Base-by-base conservation (phyloP, 495 filamentous ascomycete species). In the Oidiodendron maius region DNA sequence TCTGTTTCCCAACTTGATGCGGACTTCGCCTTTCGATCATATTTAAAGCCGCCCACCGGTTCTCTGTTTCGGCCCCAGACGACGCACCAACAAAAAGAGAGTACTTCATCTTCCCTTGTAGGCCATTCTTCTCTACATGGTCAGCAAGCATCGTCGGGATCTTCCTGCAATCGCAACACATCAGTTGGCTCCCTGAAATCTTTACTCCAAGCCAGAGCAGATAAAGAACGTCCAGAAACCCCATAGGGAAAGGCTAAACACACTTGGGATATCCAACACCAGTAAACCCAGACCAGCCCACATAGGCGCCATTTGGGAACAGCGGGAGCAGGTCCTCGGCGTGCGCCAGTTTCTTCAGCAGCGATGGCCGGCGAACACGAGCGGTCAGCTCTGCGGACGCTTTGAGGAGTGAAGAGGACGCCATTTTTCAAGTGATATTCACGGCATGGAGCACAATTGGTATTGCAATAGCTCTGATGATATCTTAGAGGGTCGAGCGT, bases 281-380 rank as follows among this genome's bases (percentile, higher is more conserved):
- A 20, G 89, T 95, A 64, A 95, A 95, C 20, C 89, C 89, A 54
- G 83, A 87, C 88, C 88, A 94, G 48, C 88, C 87, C 60, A 95
- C 77, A 61, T 91, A 91, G 8, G 85, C 64, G 61, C 82, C 83
- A 76, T 93, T 73, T 42, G 89, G 89, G 60, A 94, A 94, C 28
- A 83, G 73, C 46, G 83, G 73, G 41, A 95, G 72, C 44, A 94
- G 66, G 65, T 94, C 89, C 64, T 91, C 81, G 32, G 89, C 78
- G 47, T 77, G 80, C 51, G 83, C 81, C 20, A 95, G 69, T 71
- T 89, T 93, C 51, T 79, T 86, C 40, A 93, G 71, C 64, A 91
- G 82, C 3, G 83, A 85, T 13, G 87, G 86, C 40, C 87, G 77
- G 38, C 77, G 69, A 44, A 94, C 74, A 52, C 89, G 82, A 60